Evolutionary conservation across 495 filamentous ascomycete species (phyloP), one percentile per base, ranked within the genome.

Genomic region (Darksidea phi): DNA sequence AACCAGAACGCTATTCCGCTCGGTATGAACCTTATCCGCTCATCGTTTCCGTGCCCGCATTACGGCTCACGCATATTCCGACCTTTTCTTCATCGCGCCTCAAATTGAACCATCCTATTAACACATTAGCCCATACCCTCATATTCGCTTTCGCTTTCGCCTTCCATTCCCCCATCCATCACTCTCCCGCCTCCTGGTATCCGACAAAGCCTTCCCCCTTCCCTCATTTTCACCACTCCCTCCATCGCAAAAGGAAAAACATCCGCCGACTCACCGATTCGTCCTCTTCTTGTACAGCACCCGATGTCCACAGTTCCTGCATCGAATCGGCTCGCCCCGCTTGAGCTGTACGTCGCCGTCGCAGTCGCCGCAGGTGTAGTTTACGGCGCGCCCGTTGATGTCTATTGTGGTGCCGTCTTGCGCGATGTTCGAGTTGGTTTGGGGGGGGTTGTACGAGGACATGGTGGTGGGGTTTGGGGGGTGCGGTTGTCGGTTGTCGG

Each of bases 261-360:
- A 48, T 28, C 4, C 7, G 20, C n/a, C 20, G 61, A 73, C 85
- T 74, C 73, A 97, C 94, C 95, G 82, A 81, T 96, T 97, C 32
- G 94, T 99, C 68, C 94, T 77, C 84, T 96, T 90, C 82, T 99
- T 99, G 75, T 97, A 97, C 60, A 99, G 77, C 51, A 99, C 90
- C 60, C 94, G 87, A 71, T 96, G 91, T 23, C 94, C 95, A 72
- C 94, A 99, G 75, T 93, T 90, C 76, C 92, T 90, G 79, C 94
- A 99, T 24, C 94, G 85, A 66, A 97, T 95, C 54, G 88, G 86
- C 67, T 95, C 91, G 55, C 85, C 89, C 60, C 87, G 83, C 75
- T 89, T 88, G 66, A 97, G 78, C 8, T 84, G 80, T 20, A 96
- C 90, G 58, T 88, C 86, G 54, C 82, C 76, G 57, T 89, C 88